A percentile compares a stretch with the other conserved stretches of the same genome.
These are phyloP conservation scores for Exophiala aquamarina DNA, from an alignment of 2,329 filamentous ascomycete species.

Conservation along the genomic window DNA sequence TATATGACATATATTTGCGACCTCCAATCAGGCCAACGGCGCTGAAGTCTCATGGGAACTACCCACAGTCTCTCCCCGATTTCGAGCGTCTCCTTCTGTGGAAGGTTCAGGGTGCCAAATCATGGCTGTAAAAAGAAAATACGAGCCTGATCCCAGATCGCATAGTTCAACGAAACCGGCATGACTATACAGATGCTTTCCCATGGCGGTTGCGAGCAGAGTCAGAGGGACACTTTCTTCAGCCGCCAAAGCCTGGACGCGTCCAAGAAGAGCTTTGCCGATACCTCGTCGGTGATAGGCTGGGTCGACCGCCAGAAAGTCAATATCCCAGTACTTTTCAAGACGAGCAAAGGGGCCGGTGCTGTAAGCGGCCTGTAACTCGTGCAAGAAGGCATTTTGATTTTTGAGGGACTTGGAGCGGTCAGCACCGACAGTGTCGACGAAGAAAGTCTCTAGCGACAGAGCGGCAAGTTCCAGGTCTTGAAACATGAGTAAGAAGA, in stretches of 20 bases:
- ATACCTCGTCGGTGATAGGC: slow-evolving; percentile 31
- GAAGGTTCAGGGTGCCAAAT: slow-evolving; percentile 13
- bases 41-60: too few relatives aligned
- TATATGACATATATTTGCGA: too few relatives aligned
- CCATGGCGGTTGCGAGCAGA: slow-evolving; percentile 30
- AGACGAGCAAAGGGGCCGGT: slow-evolving; percentile 20
- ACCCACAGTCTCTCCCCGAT: too few relatives aligned
- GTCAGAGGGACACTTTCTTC: slow-evolving; percentile 27
- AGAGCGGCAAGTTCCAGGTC: slow-evolving; percentile 20
- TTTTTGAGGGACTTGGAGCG: slow-evolving; percentile 9
- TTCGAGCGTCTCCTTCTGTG: too few relatives aligned
- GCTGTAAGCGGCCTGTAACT: background rate
- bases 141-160: slow-evolving; percentile 7
- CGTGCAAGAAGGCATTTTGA: slow-evolving; percentile 2
- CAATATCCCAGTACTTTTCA: slow-evolving; percentile 26
- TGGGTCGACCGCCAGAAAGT: slow-evolving; percentile 25
- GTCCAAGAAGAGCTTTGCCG: slow-evolving; percentile 29
- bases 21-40: too few relatives aligned
- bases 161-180: slow-evolving; percentile 31
- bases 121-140: slow-evolving; percentile 13
- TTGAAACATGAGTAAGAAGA: slow-evolving; percentile 4
- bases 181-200: slow-evolving; percentile 30
- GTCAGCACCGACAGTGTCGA: slow-evolving; percentile 18
- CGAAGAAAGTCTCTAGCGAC: slow-evolving; percentile 14
- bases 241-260: slow-evolving; percentile 27